Conservation (phyloP, 1,284 basidiomycete genomes). For the Heterobasidion occidentale region DNA sequence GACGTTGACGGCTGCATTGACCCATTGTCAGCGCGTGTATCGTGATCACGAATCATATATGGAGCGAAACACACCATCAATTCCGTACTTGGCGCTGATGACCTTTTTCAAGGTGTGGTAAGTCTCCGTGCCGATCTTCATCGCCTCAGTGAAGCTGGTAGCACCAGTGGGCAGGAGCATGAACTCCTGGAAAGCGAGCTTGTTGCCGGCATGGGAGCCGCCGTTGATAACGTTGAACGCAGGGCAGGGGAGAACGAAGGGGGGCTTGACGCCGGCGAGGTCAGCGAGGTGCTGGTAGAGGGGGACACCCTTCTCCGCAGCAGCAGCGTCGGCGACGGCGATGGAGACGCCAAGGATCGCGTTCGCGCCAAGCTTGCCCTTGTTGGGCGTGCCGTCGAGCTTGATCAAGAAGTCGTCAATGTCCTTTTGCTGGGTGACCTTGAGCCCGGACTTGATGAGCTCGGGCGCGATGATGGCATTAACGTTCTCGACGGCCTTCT, state of each 20-base stretch:
- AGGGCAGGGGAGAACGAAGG: constrained; percentile 87
- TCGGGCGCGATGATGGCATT: constrained; percentile 89
- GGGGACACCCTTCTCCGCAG: constrained; percentile 89
- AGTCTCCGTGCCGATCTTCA: constrained; percentile 98
- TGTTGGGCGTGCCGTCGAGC: constrained; percentile 96
- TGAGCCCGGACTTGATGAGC: constrained; percentile 81
- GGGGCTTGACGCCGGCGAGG: constrained; percentile 89
- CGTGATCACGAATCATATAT: not conserved
- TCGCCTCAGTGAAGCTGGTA: constrained; percentile 86
- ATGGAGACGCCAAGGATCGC: constrained; percentile 99
- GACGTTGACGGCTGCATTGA: constrained; percentile 83
- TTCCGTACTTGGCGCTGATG: constrained; percentile 98
- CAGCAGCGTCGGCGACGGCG: constrained; percentile 91
- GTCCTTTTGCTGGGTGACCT: constrained; percentile 91
- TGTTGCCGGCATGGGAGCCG: constrained; percentile 99
- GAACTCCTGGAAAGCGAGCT: constrained; percentile 99
- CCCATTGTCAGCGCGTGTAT: constrained; percentile 3
- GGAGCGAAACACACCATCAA: constrained; percentile 68
- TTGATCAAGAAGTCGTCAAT: constrained; percentile 99
- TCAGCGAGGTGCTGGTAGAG: constrained; percentile 97
- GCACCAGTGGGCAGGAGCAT: constrained; percentile 98
- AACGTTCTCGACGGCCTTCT: constrained; percentile 93
- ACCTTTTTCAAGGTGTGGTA: constrained; percentile 99
- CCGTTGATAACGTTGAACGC: constrained; percentile 99
- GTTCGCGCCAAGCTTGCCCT: constrained; percentile 99